Conservation (phyloP, 257 asterid genomes). For the Nicotiana paniculata region DNA sequence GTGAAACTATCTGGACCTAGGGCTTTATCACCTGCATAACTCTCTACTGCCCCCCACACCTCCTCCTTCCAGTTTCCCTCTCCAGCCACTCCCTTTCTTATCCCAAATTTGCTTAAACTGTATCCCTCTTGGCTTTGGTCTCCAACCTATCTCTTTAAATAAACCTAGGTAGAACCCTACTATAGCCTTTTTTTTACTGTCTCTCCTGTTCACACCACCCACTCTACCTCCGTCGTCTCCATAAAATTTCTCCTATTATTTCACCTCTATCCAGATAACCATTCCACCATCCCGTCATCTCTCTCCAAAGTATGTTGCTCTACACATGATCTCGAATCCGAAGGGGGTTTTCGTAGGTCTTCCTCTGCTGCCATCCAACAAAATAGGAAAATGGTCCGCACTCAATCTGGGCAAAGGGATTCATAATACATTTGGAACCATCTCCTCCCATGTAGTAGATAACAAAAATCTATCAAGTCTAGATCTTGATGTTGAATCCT, state of each 20-base stretch:
- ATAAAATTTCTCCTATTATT: background rate
- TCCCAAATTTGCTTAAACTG: background rate
- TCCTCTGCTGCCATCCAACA: background rate
- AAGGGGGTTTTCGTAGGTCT: background rate
- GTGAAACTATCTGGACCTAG: background rate
- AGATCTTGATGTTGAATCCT: background rate
- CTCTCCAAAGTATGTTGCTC: background rate
- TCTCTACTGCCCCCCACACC: background rate
- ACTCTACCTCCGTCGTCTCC: background rate
- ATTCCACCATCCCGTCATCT: background rate
- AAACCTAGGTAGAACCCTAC: background rate
- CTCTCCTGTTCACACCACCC: background rate
- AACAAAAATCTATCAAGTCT: background rate
- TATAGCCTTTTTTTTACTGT: background rate
- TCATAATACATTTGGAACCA: background rate
- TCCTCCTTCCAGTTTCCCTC: background rate
- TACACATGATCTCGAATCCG: background rate
- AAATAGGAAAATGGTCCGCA: background rate
- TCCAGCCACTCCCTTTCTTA: background rate
- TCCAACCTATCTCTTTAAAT: background rate
- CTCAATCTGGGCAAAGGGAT: slow-evolving; percentile 1
- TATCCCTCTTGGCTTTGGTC: background rate
- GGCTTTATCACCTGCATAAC: background rate
- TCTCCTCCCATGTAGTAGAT: background rate
- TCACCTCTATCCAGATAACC: background rate